These are phyloP conservation scores for Fabrea salina DNA, from an alignment of 169 alveolate species.

Conservation along the genomic window DNA sequence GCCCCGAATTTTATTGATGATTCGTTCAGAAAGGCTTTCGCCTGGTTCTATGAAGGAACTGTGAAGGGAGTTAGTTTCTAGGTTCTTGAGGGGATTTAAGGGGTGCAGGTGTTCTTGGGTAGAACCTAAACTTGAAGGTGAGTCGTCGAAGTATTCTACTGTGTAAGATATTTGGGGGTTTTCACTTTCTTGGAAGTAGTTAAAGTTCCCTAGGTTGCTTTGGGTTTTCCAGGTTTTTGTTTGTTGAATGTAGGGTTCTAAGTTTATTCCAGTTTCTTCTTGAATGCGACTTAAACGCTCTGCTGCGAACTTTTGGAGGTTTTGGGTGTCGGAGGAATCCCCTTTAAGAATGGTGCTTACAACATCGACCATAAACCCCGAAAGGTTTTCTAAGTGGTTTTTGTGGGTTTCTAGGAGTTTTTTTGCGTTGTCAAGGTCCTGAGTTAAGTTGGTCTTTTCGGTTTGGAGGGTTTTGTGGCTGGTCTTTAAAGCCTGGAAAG, in stretches of 20 bases:
- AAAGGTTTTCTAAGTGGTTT: not conserved
- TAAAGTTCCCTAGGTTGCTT: not conserved
- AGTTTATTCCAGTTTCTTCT: not conserved
- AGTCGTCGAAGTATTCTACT: constrained; percentile 5
- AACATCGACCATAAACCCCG: not conserved
- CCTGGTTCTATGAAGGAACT: not conserved
- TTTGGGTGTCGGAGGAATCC: not conserved
- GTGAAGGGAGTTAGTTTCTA: no score
- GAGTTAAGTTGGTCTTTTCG: not conserved
- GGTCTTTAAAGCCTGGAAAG: not conserved
- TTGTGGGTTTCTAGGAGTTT: not conserved
- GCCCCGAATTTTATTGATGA: not conserved
- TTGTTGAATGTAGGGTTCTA: not conserved
- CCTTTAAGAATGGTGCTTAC: not conserved
- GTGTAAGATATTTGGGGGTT: constrained; percentile 11
- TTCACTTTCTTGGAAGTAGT: not conserved
- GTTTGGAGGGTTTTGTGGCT: not conserved
- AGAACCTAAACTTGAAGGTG: not conserved
- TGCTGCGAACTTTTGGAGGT: not conserved
- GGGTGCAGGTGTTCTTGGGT: not conserved
- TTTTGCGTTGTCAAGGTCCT: not conserved
- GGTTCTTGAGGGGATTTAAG: not conserved
- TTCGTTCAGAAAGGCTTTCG: not conserved
- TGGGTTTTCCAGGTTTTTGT: not conserved
- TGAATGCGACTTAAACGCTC: not conserved